Evolutionary conservation across 192 early-diverging fungal species (phyloP).

Genomic region (Linnemannia zychae): DNA sequence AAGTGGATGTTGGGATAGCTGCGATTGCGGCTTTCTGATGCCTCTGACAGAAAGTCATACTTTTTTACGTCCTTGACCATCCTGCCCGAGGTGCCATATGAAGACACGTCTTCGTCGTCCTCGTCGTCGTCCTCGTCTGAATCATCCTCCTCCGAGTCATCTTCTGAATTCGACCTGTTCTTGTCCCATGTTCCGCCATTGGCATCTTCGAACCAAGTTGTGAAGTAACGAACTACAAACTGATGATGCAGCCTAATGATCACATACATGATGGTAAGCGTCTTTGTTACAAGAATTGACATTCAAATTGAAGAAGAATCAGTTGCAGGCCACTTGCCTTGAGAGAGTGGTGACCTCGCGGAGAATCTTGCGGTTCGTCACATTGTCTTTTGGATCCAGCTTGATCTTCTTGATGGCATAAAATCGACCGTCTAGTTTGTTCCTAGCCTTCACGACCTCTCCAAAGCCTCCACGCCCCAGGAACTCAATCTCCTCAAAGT

Average conservation of each 20-base stretch:
- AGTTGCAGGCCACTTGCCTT: conserved; percentile 44
- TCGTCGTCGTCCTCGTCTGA: conserved; percentile 32
- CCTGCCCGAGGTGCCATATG: conserved; percentile 16
- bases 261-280: background rate
- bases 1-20: conserved; percentile 48
- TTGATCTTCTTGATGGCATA: conserved; percentile 96
- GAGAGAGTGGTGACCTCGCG: conserved; percentile 94
- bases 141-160: conserved; percentile 52
- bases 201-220: conserved; percentile 90
- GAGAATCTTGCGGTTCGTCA: conserved; percentile 85
- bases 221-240: conserved; percentile 91
- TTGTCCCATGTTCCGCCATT: conserved; percentile 30
- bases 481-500: conserved; percentile 86
- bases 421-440: conserved; percentile 82
- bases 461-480: conserved; percentile 91
- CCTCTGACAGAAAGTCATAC: conserved; percentile 64
- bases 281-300: no score
- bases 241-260: conserved; percentile 80
- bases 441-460: conserved; percentile 93
- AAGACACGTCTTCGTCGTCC: conserved; percentile 13
- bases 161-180: conserved; percentile 41
- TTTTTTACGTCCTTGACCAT: conserved; percentile 48
- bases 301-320: background rate
- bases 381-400: conserved; percentile 83
- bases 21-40: conserved; percentile 36